Percentiles rank a stretch among this genome's conserved stretches.
Evolutionary conservation across 495 filamentous ascomycete genomes (phyloP).

Genomic region (Hyphodiscus hymeniophilus): DNA sequence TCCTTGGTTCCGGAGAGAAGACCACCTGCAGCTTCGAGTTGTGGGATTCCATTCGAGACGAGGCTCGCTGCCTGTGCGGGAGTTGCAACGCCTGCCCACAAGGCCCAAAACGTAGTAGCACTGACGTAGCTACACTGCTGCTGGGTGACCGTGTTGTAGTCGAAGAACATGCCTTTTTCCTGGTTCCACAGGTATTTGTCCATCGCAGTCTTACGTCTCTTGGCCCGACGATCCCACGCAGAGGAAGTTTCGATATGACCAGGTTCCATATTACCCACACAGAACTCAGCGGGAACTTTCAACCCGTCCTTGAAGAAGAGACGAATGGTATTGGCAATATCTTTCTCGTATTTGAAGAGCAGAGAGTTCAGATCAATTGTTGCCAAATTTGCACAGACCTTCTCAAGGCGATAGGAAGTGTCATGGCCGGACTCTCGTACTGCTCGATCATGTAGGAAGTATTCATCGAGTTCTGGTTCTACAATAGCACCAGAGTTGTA

Average conservation of each 20-base stretch:
- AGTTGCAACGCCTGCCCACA: constrained; percentile 83
- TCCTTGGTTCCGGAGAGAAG: constrained; percentile 83
- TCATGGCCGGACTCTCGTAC: constrained; percentile 97
- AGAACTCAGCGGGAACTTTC: constrained; percentile 70
- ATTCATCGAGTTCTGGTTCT: constrained; percentile 87
- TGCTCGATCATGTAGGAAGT: constrained; percentile 90
- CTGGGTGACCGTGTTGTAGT: constrained; percentile 81
- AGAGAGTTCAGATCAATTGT: constrained; percentile 92
- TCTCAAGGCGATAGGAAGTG: constrained; percentile 86
- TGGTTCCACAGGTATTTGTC: constrained; percentile 90
- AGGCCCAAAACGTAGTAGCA: constrained; percentile 90
- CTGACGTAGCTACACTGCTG: constrained; percentile 73
- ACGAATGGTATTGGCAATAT: constrained; percentile 79
- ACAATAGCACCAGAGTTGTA: constrained; percentile 73
- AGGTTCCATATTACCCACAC: constrained; percentile 45
- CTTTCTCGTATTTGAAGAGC: constrained; percentile 91
- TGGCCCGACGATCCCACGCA: constrained; percentile 79
- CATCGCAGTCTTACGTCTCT: constrained; percentile 67
- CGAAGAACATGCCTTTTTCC: constrained; percentile 88
- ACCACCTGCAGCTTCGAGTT: constrained; percentile 79
- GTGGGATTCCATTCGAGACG: constrained; percentile 68
- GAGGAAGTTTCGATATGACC: constrained; percentile 68
- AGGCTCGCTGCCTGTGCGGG: constrained; percentile 71
- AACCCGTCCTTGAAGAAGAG: constrained; percentile 73
- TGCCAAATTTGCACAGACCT: constrained; percentile 76